These are phyloP conservation scores for Tanacetum coccineum DNA, from an alignment of 129 eudicot species.

Conservation along the genomic window DNA sequence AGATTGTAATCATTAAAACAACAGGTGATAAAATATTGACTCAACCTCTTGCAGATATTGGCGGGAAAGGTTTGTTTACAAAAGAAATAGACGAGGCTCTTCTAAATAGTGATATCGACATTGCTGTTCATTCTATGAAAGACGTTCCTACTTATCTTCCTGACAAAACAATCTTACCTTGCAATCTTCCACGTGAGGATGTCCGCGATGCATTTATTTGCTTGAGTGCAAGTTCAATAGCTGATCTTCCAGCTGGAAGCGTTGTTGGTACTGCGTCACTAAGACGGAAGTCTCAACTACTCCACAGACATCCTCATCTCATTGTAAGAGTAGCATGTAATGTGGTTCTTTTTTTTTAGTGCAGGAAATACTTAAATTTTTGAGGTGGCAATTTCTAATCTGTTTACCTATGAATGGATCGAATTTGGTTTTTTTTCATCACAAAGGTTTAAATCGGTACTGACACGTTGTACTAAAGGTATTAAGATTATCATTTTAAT, in stretches of 20 bases:
- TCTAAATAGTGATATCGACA: constrained; percentile 73
- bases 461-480: too few relatives aligned
- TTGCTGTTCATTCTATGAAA: constrained; percentile 99
- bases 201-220: constrained; percentile 95
- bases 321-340: constrained; percentile 36
- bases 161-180: constrained; percentile 78
- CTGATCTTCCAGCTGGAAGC: constrained; percentile 84
- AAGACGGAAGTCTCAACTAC: constrained; percentile 87
- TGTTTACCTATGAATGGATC: too few relatives aligned
- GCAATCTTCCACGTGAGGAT: constrained; percentile 96
- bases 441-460: too few relatives aligned
- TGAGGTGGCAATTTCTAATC: too few relatives aligned
- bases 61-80: constrained; percentile 96
- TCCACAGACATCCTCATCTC: constrained; percentile 82
- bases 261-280: constrained; percentile 89
- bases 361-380: too few relatives aligned
- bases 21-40: constrained; percentile 87
- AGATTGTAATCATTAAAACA: constrained; percentile 83
- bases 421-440: too few relatives aligned
- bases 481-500: too few relatives aligned
- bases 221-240: constrained; percentile 60
- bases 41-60: constrained; percentile 96
- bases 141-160: constrained; percentile 97
- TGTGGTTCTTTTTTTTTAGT: neutral
- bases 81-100: constrained; percentile 97